These are phyloP conservation scores for Thalia dealbata DNA, from an alignment of 176 grass and related monocot species.

Conservation along the genomic window DNA sequence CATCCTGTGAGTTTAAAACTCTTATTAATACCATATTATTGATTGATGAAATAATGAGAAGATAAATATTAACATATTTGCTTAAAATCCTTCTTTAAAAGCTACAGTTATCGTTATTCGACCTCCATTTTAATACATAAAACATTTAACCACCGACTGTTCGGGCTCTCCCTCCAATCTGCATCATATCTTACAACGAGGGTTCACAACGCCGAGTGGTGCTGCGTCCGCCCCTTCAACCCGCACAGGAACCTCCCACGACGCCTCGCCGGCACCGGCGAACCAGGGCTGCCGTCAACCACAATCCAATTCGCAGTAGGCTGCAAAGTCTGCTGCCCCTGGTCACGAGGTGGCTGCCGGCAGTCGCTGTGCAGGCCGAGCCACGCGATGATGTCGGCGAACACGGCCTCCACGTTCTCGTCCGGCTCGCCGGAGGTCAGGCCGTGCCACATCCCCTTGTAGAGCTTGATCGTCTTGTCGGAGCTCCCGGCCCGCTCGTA, in stretches of 20 bases:
- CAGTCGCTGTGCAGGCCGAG: slow-evolving; percentile 32
- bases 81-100: no score
- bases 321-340: neutral
- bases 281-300: neutral
- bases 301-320: neutral
- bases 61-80: no score
- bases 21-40: no score
- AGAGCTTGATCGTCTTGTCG: slow-evolving; percentile 87
- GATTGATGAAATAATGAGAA: no score
- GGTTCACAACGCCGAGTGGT: slow-evolving; percentile 52
- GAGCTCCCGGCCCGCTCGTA: slow-evolving; percentile 43
- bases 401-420: slow-evolving; percentile 56
- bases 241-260: slow-evolving; percentile 35
- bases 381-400: slow-evolving; percentile 65
- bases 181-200: no score
- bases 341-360: neutral
- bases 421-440: slow-evolving; percentile 73
- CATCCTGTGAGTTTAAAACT: no score
- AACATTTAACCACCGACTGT: no score
- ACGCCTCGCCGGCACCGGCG: neutral
- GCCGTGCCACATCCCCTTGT: slow-evolving; percentile 85
- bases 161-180: no score
- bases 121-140: no score
- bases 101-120: no score
- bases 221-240: slow-evolving; percentile 28